A percentile compares a stretch with the other conserved stretches of the same genome.
Evolutionary conservation across 1,139 yeast genomes (phyloP).

Genomic region (Williopsis jadinii): DNA sequence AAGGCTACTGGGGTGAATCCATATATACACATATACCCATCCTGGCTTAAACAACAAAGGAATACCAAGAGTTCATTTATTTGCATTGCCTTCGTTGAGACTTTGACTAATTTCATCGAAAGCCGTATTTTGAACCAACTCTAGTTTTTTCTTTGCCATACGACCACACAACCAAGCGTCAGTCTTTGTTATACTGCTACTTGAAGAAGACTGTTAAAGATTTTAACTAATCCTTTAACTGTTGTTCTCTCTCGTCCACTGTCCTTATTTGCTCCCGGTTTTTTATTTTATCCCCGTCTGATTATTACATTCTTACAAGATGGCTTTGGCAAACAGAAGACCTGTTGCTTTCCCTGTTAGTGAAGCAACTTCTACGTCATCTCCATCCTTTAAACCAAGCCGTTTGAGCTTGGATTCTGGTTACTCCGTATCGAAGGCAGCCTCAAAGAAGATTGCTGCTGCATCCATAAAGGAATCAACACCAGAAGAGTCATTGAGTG

Average conservation of each 20-base stretch:
- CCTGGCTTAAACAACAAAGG: slow-evolving; percentile 1
- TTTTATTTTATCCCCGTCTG: background rate
- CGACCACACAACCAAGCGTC: slow-evolving; percentile 2
- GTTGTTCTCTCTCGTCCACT: slow-evolving; percentile 1
- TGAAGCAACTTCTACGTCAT: slow-evolving; percentile 27
- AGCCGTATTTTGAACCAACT: background rate
- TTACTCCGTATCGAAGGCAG: slow-evolving; percentile 10
- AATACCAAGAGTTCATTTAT: background rate
- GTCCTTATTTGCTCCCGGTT: background rate
- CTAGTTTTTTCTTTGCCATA: background rate
- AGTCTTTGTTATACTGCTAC: background rate
- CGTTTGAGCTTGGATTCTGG: slow-evolving; percentile 27
- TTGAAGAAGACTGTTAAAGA: slow-evolving; percentile 8
- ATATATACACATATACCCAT: background rate
- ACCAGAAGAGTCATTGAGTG: slow-evolving; percentile 20
- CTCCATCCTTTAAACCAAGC: slow-evolving; percentile 42
- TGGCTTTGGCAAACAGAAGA: slow-evolving; percentile 57
- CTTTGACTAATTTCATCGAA: slow-evolving; percentile 2
- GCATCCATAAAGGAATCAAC: slow-evolving; percentile 19
- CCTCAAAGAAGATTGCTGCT: slow-evolving; percentile 5
- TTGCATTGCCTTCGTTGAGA: background rate
- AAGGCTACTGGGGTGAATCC: slow-evolving; percentile 1
- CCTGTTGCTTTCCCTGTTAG: slow-evolving; percentile 32
- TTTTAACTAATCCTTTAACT: slow-evolving; percentile 18
- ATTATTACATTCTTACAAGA: slow-evolving; percentile 12